Percentiles rank a stretch among this genome's conserved stretches.
These are phyloP conservation scores for Penicillium sp. DNA, from an alignment of 2,329 filamentous ascomycete species.

Conservation along the genomic window DNA sequence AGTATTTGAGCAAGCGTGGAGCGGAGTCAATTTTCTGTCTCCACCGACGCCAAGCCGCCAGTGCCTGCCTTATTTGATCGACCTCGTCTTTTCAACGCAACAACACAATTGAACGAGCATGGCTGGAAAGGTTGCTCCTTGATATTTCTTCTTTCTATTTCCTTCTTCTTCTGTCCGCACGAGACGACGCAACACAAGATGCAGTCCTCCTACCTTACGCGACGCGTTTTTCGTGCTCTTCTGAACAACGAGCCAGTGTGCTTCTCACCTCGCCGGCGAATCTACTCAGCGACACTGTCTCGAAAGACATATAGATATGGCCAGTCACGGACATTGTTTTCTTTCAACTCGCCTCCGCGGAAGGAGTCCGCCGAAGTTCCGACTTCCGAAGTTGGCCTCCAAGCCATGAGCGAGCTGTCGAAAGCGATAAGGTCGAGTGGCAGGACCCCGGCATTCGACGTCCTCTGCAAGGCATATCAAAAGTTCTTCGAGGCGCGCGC, in stretches of 20 bases:
- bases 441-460: conserved; percentile 60
- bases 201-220: conserved; percentile 42
- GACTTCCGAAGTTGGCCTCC: conserved; percentile 53
- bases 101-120: neutral
- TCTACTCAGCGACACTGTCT: conserved; percentile 17
- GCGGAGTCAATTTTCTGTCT: conserved; percentile 7
- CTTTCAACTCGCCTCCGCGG: conserved; percentile 46
- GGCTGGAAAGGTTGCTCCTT: neutral
- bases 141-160: neutral
- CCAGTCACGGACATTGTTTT: conserved; percentile 30
- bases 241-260: conserved; percentile 43
- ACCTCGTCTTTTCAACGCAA: no score
- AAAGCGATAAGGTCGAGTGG: conserved; percentile 60
- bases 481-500: conserved; percentile 59
- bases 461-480: conserved; percentile 62
- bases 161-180: neutral
- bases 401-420: conserved; percentile 65
- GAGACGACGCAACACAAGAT: no score
- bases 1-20: no score
- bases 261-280: conserved; percentile 33
- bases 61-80: no score
- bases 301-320: conserved; percentile 27
- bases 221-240: conserved; percentile 42
- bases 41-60: conserved; percentile 13
- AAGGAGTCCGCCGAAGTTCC: conserved; percentile 60